Evolutionary conservation across 495 filamentous ascomycete species (phyloP), one percentile per base, ranked within the genome.

Genomic region (Penicillium simplicissimum): DNA sequence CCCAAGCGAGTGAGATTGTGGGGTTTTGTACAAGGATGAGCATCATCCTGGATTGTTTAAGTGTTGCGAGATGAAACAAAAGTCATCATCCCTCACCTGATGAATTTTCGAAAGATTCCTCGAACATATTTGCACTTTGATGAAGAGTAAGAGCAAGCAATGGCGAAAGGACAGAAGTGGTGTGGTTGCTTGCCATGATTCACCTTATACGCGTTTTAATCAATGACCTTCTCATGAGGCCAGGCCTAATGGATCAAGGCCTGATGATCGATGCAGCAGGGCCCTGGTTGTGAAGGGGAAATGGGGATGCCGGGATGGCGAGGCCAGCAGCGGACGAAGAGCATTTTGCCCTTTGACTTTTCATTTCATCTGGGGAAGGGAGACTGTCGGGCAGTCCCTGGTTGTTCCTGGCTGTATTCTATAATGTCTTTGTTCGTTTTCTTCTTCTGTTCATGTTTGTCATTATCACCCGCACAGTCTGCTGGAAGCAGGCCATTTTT

Each of bases 151-250:
- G 23, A 28, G 48, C 48, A 52, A 53, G 28, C 55, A 37, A 51
- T 38, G 40, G 59, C 52, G 57, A 58, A 59, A 54, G 55, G n/a
- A 34, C 57, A 43, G 59, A 34, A 48, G 52, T 38, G 35, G 17
- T 1, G n/a, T 59, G 57, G 37, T 57, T 66, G 58, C 63, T 62
- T 54, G 59, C 40, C 60, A 61, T 70, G 64, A 64, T 62, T 60
- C 62, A 56, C 54, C 62, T 57, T 74, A 73, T 73, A 71, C 58
- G 55, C 67, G 64, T 75, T 55, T 79, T 79, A 79, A 79, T 79
- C 68, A 77, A 79, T 73, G 76, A 79, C 69, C 71, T 64, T 55
- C 63, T 79, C 69, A 77, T 68, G 74, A 79, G 68, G 66, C 70
- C 71, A 72, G 74, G 65, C 67, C 68, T 60, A 61, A 64, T 66